Evolutionary conservation across 192 early-diverging fungal genomes (phyloP).

Genomic region (Globomyces pollinis-pini): DNA sequence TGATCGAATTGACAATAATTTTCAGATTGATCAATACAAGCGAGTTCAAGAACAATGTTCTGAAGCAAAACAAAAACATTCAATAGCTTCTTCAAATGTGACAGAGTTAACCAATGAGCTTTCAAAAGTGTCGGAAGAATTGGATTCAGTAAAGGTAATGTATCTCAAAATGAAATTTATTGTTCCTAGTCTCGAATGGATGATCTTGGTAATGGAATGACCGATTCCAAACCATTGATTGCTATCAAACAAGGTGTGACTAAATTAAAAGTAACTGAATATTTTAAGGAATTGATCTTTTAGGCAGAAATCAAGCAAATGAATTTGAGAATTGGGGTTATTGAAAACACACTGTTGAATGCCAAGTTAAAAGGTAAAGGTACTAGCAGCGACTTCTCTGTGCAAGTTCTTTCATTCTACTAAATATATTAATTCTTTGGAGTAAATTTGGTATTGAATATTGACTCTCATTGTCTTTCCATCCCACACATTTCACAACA

Average conservation of each 20-base stretch:
- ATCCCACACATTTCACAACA: not conserved
- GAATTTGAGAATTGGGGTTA: slow-evolving; percentile 51
- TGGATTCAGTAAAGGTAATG: slow-evolving; percentile 48
- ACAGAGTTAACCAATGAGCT: slow-evolving; percentile 41
- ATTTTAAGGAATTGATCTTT: no score
- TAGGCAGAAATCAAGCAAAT: slow-evolving; percentile 54
- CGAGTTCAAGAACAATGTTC: slow-evolving; percentile 42
- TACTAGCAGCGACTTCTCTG: slow-evolving; percentile 1
- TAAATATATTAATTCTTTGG: no score
- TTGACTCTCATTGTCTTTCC: no score
- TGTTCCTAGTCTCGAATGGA: slow-evolving; percentile 40
- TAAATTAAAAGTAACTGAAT: slow-evolving; percentile 36
- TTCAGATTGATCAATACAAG: slow-evolving; percentile 44
- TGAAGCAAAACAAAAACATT: slow-evolving; percentile 48
- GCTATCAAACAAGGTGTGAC: slow-evolving; percentile 45
- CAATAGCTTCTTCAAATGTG: slow-evolving; percentile 36
- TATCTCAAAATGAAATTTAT: not conserved
- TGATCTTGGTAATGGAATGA: slow-evolving; percentile 57
- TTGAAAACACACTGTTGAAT: slow-evolving; percentile 46
- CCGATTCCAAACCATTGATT: slow-evolving; percentile 53
- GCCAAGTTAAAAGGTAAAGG: slow-evolving; percentile 20
- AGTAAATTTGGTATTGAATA: no score
- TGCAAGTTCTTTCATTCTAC: slow-evolving; percentile 1
- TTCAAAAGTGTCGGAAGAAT: slow-evolving; percentile 40
- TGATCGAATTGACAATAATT: no score